Evolutionary conservation across 202 grass and related monocot species (phyloP), one percentile per base, ranked within the genome.

Genomic region (Schoenoplectus tabernaemontani): DNA sequence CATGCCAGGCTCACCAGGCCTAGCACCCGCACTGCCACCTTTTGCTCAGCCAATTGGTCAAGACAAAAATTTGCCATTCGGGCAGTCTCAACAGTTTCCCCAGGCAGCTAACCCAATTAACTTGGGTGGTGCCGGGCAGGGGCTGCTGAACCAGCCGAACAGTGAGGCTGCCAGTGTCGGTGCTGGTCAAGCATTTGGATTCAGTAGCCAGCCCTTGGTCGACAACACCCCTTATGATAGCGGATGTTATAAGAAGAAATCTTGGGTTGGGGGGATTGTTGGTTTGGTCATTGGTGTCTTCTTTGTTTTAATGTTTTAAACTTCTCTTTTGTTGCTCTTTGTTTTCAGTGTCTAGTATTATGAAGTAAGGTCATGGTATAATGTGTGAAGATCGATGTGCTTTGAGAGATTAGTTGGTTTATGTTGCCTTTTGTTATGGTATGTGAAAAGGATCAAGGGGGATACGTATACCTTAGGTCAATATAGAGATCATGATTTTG

Each of bases 191-290:
- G 58, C 87, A n/a, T 87, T 92, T 47, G 87, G 78, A 2, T 91
- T 91, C 41, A 86, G 82, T 41, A 32, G 77, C 57, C 87, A 89
- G 64, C 87, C 90, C 3, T 81, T 97, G 64, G 88, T 91, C 82
- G 90, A 97, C 57, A 97, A 91, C 64, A 93, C 86, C 34, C 89
- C 88, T 11, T 93, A 89, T 58, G 93, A 93, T 58, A 97, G 93
- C 8, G 87, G 83, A 16, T 86, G 84, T 51, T 76, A 43, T 1
- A 82, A 76, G 13, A 48, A 34, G 2, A 62, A 64, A 32, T 58
- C 63, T 23, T 71, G 72, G 83, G 47, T 32, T 62, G 23, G 28
- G 1, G 17, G 57, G 47, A 71, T 30, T 9, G 48, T 62, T 13
- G 83, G 39, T 58, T 12, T 85, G 7, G 20, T 77, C 28, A 26